These are phyloP conservation scores for Epichloe gansuensis DNA, from an alignment of 2,329 filamentous ascomycete genomes.

Conservation along the genomic window DNA sequence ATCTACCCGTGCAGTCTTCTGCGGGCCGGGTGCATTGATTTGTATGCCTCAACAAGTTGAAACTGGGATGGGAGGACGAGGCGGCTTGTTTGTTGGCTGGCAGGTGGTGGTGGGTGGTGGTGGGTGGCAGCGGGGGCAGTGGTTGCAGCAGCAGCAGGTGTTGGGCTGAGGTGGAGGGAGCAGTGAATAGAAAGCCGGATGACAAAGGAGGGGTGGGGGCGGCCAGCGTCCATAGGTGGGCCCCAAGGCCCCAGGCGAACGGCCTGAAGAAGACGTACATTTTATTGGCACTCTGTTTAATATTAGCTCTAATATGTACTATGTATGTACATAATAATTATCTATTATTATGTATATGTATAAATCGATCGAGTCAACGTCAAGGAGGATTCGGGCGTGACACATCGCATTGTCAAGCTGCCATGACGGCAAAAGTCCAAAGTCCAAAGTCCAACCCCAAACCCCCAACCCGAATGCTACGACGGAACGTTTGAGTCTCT, in stretches of 20 bases:
- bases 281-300: not conserved
- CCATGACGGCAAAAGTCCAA: no score
- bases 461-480: no score
- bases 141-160: not conserved
- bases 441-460: no score
- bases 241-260: not conserved
- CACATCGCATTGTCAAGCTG: no score
- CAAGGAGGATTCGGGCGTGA: not conserved
- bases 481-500: not conserved
- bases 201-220: constrained; percentile 3
- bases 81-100: not conserved
- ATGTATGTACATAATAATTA: no score
- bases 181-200: not conserved
- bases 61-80: not conserved
- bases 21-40: not conserved
- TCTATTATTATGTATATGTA: no score
- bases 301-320: not conserved
- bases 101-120: not conserved
- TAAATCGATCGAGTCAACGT: no score
- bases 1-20: not conserved
- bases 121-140: not conserved
- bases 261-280: not conserved
- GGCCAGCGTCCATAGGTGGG: not conserved
- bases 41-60: not conserved
- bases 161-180: constrained; percentile 4